Evolutionary conservation across 1,284 basidiomycete species (phyloP), one percentile per base, ranked within the genome.

Genomic region (Trichosporon sp.): DNA sequence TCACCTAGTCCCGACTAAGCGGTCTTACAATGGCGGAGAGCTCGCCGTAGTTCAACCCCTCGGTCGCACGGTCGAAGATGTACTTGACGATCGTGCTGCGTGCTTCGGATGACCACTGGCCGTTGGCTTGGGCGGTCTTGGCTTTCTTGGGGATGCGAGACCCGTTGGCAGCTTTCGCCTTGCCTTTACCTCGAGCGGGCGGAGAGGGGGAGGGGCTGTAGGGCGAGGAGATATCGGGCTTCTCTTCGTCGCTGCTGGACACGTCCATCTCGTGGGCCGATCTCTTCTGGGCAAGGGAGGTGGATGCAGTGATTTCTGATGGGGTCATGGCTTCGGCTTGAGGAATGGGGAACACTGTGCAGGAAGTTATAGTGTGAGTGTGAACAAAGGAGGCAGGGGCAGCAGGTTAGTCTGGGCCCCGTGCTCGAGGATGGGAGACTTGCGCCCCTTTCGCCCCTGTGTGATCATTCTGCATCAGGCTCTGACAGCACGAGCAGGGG

Each of bases 31-130:
- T 65, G 5, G 2, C 13, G 18, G 77, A 74, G 7, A 74, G 34
- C 12, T 44, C 64, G 58, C 71, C 70, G 13, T 74, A 64, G 63
- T 75, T 66, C 15, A 70, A 64, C 31, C 56, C 42, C 31, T 69
- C 72, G 34, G 72, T 72, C 5, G 75, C 76, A 3, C 66, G 63
- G 2, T 73, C 65, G 27, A 78, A 65, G 34, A 78, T 70, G 51
- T 68, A 66, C 47, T 76, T 74, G 32, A 75, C 65, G 34, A 77
- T 65, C 18, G 56, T 6, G 5, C 35, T 65, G 34, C 65, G 44
- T 62, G 74, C 74, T 32, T 71, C 70, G 2, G 72, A 21, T 13
- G 67, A 72, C 75, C 75, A 75, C 2, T 34, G 42, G 7, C 75
- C 74, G 2, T 12, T n/a, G 7, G 27, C 9, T 7, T 31, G 18